Conservation (phyloP, 352 stramenopile species). For the Globisporangium middletonii region DNA sequence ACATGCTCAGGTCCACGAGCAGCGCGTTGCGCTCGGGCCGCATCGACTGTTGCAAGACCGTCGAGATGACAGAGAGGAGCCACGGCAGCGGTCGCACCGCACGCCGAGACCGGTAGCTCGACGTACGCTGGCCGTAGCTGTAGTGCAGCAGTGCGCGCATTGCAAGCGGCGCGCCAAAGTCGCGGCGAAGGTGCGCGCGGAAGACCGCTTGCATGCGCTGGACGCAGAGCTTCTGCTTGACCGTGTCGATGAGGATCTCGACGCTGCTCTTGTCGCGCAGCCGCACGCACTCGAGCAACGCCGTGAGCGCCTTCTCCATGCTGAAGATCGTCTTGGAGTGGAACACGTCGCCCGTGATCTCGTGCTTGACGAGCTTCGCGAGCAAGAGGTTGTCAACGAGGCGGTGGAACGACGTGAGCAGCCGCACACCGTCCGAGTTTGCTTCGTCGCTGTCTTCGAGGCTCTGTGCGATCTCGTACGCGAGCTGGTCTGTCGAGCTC, state of each 20-base stretch:
- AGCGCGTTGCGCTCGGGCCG: conserved; percentile 18
- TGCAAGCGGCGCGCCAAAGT: conserved; percentile 57
- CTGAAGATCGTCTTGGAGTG: conserved; percentile 50
- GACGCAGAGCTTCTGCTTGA: conserved; percentile 68
- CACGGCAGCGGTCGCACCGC: conserved; percentile 49
- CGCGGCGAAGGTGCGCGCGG: conserved; percentile 49
- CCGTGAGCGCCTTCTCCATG: conserved; percentile 60
- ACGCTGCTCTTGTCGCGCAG: conserved; percentile 51
- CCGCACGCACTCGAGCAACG: conserved; percentile 61
- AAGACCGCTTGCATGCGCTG: conserved; percentile 68
- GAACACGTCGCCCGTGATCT: conserved; percentile 42
- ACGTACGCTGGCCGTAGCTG: conserved; percentile 33
- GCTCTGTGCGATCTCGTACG: conserved; percentile 47
- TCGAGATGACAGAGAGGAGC: conserved; percentile 52
- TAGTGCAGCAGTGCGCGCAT: conserved; percentile 74
- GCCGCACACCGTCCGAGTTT: conserved; percentile 38
- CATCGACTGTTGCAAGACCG: conserved; percentile 43
- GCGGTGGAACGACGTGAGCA: conserved; percentile 56
- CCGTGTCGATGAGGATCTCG: conserved; percentile 61
- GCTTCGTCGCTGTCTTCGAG: conserved; percentile 34
- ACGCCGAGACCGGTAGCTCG: conserved; percentile 22
- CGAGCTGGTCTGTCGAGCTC: conserved; percentile 40
- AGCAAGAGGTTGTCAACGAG: conserved; percentile 48
- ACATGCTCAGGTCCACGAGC: conserved; percentile 37
- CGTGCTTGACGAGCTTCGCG: conserved; percentile 43